A percentile compares a stretch with the other conserved stretches of the same genome.
These are phyloP conservation scores for Tetracladium setigerum DNA, from an alignment of 495 filamentous ascomycete species.

Conservation along the genomic window DNA sequence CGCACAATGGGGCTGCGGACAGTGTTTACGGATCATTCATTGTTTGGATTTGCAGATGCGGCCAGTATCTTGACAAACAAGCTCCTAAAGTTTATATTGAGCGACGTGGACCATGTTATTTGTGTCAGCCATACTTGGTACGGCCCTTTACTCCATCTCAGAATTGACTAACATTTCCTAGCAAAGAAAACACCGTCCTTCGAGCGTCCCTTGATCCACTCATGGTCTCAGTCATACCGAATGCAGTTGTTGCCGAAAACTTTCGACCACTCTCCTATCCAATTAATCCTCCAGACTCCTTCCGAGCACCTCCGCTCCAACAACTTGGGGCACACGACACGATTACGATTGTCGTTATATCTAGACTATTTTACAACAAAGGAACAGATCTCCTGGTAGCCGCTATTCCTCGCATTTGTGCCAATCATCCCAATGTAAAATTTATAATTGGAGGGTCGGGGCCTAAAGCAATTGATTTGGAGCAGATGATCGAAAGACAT, in stretches of 20 bases:
- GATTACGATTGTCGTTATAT: conserved; percentile 95
- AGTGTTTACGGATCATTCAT: conserved; percentile 95
- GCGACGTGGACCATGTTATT: conserved; percentile 96
- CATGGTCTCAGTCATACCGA: conserved; percentile 96
- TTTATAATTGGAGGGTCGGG: conserved; percentile 96
- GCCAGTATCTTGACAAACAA: conserved; percentile 96
- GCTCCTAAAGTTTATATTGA: conserved; percentile 87
- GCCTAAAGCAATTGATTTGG: conserved; percentile 92
- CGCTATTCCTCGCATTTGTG: conserved; percentile 84
- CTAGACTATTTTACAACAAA: conserved; percentile 97
- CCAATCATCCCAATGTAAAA: conserved; percentile 81
- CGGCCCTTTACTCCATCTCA: conserved; percentile 9
- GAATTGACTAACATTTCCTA: conserved; percentile 26
- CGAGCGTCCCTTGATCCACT: conserved; percentile 89
- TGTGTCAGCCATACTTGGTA: conserved; percentile 98
- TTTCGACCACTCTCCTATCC: conserved; percentile 62
- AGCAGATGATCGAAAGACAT: conserved; percentile 94
- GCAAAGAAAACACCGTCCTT: conserved; percentile 97
- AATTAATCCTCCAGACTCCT: conserved; percentile 22
- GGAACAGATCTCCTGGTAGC: conserved; percentile 93
- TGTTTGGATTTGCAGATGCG: conserved; percentile 96
- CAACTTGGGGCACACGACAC: conserved; percentile 69
- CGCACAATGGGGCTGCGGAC: conserved; percentile 94
- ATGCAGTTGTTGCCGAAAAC: conserved; percentile 94
- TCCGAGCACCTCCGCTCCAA: conserved; percentile 25